Percentiles rank a stretch among this genome's conserved stretches.
These are phyloP conservation scores for Candida mesenterica DNA, from an alignment of 1,139 yeast genomes.

Conservation along the genomic window DNA sequence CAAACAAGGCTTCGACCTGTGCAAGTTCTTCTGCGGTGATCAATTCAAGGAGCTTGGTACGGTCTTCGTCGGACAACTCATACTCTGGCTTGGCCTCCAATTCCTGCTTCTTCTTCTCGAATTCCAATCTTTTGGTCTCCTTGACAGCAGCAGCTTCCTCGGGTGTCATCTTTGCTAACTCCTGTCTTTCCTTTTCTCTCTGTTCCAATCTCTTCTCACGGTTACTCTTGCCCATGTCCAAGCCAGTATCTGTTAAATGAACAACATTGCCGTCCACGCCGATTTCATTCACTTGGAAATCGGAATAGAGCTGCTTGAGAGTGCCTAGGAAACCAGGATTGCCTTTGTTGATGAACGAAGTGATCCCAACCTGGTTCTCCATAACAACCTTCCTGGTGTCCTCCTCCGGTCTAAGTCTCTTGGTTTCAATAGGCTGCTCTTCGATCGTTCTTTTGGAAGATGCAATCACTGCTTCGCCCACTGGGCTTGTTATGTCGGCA, in stretches of 20 bases:
- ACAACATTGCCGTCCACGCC: slow-evolving; percentile 66
- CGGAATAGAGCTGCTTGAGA: slow-evolving; percentile 88
- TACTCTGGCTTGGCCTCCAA: slow-evolving; percentile 33
- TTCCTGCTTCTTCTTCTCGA: slow-evolving; percentile 17
- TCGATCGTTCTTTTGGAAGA: slow-evolving; percentile 12
- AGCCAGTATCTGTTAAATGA: slow-evolving; percentile 73
- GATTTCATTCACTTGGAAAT: slow-evolving; percentile 90
- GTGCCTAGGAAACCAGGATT: slow-evolving; percentile 71
- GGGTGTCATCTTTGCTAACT: slow-evolving; percentile 32
- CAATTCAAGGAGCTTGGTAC: slow-evolving; percentile 44
- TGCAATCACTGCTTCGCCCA: slow-evolving; percentile 2
- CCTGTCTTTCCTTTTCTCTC: slow-evolving; percentile 40
- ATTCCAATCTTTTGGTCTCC: slow-evolving; percentile 26
- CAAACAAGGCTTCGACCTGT: slow-evolving; percentile 53
- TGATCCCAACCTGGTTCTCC: slow-evolving; percentile 84
- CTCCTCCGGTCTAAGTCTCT: slow-evolving; percentile 12
- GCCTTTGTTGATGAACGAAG: slow-evolving; percentile 55
- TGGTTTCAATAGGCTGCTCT: slow-evolving; percentile 7
- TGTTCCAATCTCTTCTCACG: slow-evolving; percentile 50
- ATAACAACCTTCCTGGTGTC: slow-evolving; percentile 27
- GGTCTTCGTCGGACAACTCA: slow-evolving; percentile 45
- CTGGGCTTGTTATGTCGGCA: slow-evolving; percentile 3
- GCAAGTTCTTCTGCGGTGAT: slow-evolving; percentile 62
- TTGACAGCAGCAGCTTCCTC: slow-evolving; percentile 36
- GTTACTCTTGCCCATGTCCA: slow-evolving; percentile 50